A percentile compares a stretch with the other conserved stretches of the same genome.
These are phyloP conservation scores for Golubevia pallescens DNA, from an alignment of 1,284 basidiomycete genomes.

Conservation along the genomic window DNA sequence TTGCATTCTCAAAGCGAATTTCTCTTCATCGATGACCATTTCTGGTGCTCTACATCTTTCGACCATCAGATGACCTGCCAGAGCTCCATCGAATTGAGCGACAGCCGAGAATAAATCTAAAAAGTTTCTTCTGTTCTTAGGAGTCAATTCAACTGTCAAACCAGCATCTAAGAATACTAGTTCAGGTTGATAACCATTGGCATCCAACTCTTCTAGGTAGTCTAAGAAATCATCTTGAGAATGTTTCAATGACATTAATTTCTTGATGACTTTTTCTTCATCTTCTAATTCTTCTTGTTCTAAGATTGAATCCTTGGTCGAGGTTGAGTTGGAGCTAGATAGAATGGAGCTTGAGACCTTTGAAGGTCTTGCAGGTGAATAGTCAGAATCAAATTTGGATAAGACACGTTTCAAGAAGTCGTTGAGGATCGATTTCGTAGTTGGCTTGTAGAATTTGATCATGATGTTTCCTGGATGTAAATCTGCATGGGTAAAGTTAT, in stretches of 20 bases:
- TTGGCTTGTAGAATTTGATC: conserved; percentile 62
- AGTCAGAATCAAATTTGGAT: conserved; percentile 55
- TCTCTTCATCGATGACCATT: conserved; percentile 86
- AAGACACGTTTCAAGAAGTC: conserved; percentile 44
- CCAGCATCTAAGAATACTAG: conserved; percentile 96
- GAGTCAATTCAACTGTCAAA: conserved; percentile 84
- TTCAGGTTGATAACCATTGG: conserved; percentile 85
- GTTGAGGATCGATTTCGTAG: conserved; percentile 44
- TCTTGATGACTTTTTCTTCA: background rate
- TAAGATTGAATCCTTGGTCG: background rate
- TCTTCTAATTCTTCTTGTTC: too few species aligned
- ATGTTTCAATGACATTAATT: too few species aligned
- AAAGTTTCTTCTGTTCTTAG: conserved; percentile 85
- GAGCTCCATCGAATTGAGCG: conserved; percentile 95
- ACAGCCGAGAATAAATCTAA: conserved; percentile 94
- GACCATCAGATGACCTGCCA: conserved; percentile 92
- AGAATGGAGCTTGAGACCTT: background rate
- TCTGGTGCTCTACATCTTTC: conserved; percentile 92
- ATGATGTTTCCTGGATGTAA: conserved; percentile 65
- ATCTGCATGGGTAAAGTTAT: conserved; percentile 63
- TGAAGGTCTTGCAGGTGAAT: conserved; percentile 26
- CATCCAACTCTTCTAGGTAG: conserved; percentile 73
- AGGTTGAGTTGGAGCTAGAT: background rate
- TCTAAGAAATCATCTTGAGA: conserved; percentile 73
- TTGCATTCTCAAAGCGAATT: conserved; percentile 96